Base-by-base conservation (phyloP, 2,329 filamentous ascomycete genomes). In the Epichloe typhina region DNA sequence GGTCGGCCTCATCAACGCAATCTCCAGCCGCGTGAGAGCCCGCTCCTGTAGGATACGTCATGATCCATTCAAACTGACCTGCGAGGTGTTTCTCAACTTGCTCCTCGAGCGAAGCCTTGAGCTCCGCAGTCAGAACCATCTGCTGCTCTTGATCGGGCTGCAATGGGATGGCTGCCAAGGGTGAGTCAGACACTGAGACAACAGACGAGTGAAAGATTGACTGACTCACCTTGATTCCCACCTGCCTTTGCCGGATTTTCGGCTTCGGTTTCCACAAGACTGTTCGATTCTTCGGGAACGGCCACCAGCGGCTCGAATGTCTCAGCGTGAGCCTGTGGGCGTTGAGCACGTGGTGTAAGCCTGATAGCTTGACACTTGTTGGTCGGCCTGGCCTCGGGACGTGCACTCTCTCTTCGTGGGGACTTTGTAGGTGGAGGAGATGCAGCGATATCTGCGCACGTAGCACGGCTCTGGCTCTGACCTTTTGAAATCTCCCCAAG, bases 11-110 rank as follows among this genome's bases (percentile, higher is more conserved):
- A 46, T 58, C 41, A 37, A 50, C 47, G 49, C 50, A 53, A 42
- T 45, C 51, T 46, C 54, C 52, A 49, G 54, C 49, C 41, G 55
- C 57, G 53, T 53, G 54, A 46, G 56, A 58, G 56, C 54, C 55
- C 35, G 55, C 52, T 58, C 63, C 55, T 51, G 56, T 57, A 44
- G 68, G 64, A 54, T 70, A 64, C 23, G 68, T 68, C 38, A 77
- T 59, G 50, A 76, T 59, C 66, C 70, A 77, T 57, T 76, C 71
- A 58, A 73, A 77, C 61, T 74, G 66, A 68, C 71, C 71, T 64
- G 68, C 66, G 54, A 69, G 62, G 60, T 75, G 72, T 55, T 64
- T 69, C 47, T 63, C 59, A 46, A 72, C 62, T 51, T 71, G 68
- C 44, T 37, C 40, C 19, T 53, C 46, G 21, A 51, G 52, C 40